Base-by-base conservation (phyloP, 164 flowering plant species). In the Litsea cubeba region DNA sequence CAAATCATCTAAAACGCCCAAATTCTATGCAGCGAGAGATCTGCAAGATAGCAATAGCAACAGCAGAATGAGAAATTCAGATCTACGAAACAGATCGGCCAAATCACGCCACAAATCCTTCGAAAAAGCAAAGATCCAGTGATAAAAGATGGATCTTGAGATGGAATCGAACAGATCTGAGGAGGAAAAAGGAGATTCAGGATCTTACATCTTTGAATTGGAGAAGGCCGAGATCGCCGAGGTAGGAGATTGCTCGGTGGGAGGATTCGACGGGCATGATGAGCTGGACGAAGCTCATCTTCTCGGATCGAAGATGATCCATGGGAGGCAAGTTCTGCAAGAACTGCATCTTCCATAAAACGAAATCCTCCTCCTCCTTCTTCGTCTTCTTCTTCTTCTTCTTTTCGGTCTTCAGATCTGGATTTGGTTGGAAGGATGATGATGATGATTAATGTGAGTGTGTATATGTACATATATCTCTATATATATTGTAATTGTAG, bases 191-290 rank as follows among this genome's bases (percentile, higher is more conserved):
- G 2, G 40, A 12, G 60, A 54, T 15, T 15, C 15, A 54, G 69
- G 20, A 66, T 30, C 80, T 71, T 57, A 95, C 99, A 72, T 95
- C 99, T 84, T 91, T 91, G 89, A 95, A 93, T 78, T 95, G 99
- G 62, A 95, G 46, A 65, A 93, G 90, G 74, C 97, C 99, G 73
- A 92, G 83, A 50, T 91, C 94, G 3, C 99, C 99, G 72, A 95
- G 91, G 73, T 90, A 93, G 24, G 94, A 85, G 82, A 91, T 80
- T 75, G 96, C 84, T 65, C 75, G 87, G 69, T 92, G 98, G 79
- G 97, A 88, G 50, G 99, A 89, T 69, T 95, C 99, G 64, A 91
- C 81, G 26, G 99, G 98, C 79, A 95, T 81, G 83, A 95, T 95
- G 83, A 95, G 82, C 76, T 93, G 99, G 3, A 91, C 96, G 75